Evolutionary conservation across 2,329 filamentous ascomycete genomes (phyloP), one percentile per base, ranked within the genome.

Genomic region (Hypoxylon rubiginosum): DNA sequence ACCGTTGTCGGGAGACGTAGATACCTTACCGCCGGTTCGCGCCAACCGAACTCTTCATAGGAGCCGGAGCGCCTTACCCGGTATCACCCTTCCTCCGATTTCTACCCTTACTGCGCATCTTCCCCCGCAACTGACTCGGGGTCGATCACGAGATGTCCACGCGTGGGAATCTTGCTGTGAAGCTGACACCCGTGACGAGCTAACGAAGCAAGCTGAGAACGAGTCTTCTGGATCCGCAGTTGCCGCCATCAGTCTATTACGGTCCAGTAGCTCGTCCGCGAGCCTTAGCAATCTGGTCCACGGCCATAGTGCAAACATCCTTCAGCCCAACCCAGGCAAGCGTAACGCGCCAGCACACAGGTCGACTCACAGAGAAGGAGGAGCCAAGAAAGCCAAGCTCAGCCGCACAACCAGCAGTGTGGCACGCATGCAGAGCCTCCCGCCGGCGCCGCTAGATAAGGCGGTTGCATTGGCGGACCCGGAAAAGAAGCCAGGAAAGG

Each of bases 91-190:
- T n/a, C 84, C 85, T 24, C 84, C 86, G 53, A 85, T 87, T 63
- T 85, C 85, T 4, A 79, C 82, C 15, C 76, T 88, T 43, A 86
- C 85, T 9, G 79, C 72, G 78, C 81, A 70, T n/a, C 79, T 88
- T 13, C 84, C 86, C 26, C 87, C 86, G 19, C 83, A 83, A 36
- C 81, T 90, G 17, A 81, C 82, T 34, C 89, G 90, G 60, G 92
- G 92, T 58, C 88, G 95, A 61, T 97, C 94, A 62, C 90, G 93
- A 58, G 92, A 97, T 77, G 92, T 94, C 17, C 90, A 94, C 54
- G 92, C 91, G 6, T 97, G 95, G 95, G 93, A 97, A 75, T 93
- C 93, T 62, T 94, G 92, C 81, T 95, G 93, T 73, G 93, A 97
- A 75, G 90, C 90, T 7, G 92, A 96, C 70, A 82, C 87, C 55